Base-by-base conservation (phyloP, 257 asterid genomes). In the Nicotiana undulata region DNA sequence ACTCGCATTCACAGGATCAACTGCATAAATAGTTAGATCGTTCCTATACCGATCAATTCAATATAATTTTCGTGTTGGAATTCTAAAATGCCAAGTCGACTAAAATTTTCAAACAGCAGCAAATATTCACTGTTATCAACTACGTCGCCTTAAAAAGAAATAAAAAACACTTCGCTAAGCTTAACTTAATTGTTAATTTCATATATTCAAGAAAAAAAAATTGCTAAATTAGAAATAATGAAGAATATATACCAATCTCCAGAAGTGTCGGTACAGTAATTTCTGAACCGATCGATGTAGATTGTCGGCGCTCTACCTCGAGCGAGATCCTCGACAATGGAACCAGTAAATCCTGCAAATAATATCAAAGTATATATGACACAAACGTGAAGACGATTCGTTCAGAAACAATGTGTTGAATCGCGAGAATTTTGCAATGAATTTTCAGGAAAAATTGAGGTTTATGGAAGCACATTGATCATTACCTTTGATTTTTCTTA, bases 291-390 rank as follows among this genome's bases (percentile, higher is more conserved):
- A 85, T 89, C 90, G 63, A 95, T 89, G 81, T 34, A 79, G 56
- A 93, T 63, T 53, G 81, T 64, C 49, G 97, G 98, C 32, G 81
- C 85, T 52, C 88, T 87, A 64, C 92, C 89, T 58, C 80, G 79
- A 70, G 89, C 83, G 61, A 95, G 83, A 88, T 90, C 92, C 67
- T 85, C 86, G 63, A 93, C 80, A 68, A 93, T 84, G 16, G 93
- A 95, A 70, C 90, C 87, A 79, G 97, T 91, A 51, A 92, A 55
- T 77, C 89, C 98, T 95, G 88, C 88, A 79, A 60, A 56, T 13
- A 61, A 63, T 11, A 55, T 0, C 15, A 55, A 79, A 63, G 17
- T 46, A 51, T 3, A 51, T 51, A 13, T 70, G 22, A 20, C 26
- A 13, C 37, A 64, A 46, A 46, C 52, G 32, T 31, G 61, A 31